A percentile compares a stretch with the other conserved stretches of the same genome.
These are phyloP conservation scores for Datura wrightii DNA, from an alignment of 257 asterid genomes.

Conservation along the genomic window DNA sequence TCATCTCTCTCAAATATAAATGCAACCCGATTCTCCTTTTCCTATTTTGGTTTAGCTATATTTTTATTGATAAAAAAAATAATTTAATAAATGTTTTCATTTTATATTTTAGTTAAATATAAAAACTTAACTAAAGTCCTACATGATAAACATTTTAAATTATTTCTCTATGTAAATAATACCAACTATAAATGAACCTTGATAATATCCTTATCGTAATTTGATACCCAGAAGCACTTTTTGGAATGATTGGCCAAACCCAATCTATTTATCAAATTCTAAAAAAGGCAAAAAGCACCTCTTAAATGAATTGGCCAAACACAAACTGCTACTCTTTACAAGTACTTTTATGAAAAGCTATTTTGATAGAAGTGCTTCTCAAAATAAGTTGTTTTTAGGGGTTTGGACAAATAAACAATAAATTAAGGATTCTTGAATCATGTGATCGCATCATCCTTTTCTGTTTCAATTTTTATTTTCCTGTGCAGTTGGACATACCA, in stretches of 20 bases:
- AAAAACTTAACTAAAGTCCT: not conserved
- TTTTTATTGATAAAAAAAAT: not conserved
- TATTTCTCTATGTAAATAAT: not conserved
- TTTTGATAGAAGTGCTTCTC: not conserved
- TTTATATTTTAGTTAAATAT: not conserved
- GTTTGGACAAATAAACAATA: not conserved
- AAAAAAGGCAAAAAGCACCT: not conserved
- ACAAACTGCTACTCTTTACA: not conserved
- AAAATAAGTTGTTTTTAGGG: not conserved
- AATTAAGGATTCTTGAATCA: conserved; percentile 5
- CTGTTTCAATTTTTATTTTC: not conserved
- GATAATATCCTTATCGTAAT: not conserved
- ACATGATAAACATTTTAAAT: not conserved
- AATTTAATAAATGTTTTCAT: too few species aligned
- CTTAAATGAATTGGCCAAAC: not conserved
- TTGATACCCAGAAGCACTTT: not conserved
- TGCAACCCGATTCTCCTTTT: not conserved
- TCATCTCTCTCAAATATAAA: conserved; percentile 2
- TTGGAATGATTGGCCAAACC: not conserved
- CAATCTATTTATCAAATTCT: not conserved
- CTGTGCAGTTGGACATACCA: not conserved
- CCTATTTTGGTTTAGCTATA: not conserved
- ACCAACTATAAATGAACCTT: not conserved
- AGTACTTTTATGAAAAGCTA: not conserved
- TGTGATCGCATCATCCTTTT: not conserved